Evolutionary conservation across 2,329 filamentous ascomycete genomes (phyloP).

Genomic region (Apiospora phragmitis): DNA sequence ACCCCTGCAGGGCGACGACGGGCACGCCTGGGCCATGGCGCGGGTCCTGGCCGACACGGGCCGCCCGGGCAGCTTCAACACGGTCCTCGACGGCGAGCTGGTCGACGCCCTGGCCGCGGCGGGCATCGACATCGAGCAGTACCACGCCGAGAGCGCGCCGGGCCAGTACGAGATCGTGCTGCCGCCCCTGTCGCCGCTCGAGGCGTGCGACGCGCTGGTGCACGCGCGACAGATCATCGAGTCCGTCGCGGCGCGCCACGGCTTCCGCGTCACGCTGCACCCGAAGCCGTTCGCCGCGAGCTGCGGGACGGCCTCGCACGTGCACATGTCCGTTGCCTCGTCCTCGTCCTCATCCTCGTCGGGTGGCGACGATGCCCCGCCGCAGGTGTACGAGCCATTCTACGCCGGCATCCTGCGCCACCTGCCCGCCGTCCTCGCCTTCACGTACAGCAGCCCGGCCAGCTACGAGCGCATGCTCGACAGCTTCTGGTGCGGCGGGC

Average conservation of each 20-base stretch:
- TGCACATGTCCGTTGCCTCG: constrained; percentile 67
- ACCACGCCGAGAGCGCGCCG: constrained; percentile 71
- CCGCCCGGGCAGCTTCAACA: constrained; percentile 41
- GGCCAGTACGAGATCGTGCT: constrained; percentile 81
- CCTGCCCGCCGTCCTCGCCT: constrained; percentile 65
- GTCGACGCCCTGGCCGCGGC: constrained; percentile 58
- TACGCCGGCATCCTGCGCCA: constrained; percentile 71
- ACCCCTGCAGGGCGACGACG: constrained; percentile 54
- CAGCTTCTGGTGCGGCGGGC: constrained; percentile 75
- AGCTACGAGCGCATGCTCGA: constrained; percentile 71
- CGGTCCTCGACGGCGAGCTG: constrained; percentile 64
- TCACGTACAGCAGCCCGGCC: constrained; percentile 64
- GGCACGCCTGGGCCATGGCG: constrained; percentile 71
- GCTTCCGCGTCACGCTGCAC: constrained; percentile 69
- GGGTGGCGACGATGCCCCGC: constrained; percentile 30
- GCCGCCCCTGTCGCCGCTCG: constrained; percentile 59
- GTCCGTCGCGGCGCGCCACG: constrained; percentile 61
- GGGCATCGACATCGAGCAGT: constrained; percentile 68
- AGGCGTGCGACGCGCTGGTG: constrained; percentile 71
- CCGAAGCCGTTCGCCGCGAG: constrained; percentile 63
- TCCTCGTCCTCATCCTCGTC: constrained; percentile 38
- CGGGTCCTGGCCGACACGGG: constrained; percentile 61
- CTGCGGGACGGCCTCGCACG: constrained; percentile 67
- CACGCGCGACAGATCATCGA: constrained; percentile 70
- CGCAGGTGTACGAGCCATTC: constrained; percentile 60